phyloP scores from a whole-genome alignment of 2,329 filamentous ascomycete species.

The Teratosphaeria pseudoeucalypti region DNA sequence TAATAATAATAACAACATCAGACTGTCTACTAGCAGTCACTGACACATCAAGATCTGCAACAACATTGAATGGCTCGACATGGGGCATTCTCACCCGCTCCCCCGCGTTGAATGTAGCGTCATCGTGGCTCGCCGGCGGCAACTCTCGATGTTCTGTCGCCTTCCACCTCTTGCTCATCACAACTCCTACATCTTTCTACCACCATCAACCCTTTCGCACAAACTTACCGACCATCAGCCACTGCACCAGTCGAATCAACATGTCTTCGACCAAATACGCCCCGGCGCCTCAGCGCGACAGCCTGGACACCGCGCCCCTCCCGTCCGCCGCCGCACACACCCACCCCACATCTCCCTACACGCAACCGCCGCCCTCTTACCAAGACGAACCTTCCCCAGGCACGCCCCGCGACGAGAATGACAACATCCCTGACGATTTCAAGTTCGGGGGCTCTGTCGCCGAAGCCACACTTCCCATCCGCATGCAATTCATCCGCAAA shows the following conservation, averaged over 20 bases:
- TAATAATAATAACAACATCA: neutral
- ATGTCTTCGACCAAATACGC: conserved; percentile 58
- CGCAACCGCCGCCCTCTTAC: conserved; percentile 66
- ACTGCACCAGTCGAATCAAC: neutral
- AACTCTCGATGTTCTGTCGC: conserved; percentile 1
- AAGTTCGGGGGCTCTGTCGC: conserved; percentile 93
- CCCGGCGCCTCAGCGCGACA: conserved; percentile 75
- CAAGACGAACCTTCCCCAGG: conserved; percentile 63
- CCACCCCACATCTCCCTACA: conserved; percentile 40
- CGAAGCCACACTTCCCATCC: conserved; percentile 71
- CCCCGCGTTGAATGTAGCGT: neutral
- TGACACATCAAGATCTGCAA: neutral
- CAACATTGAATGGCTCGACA: neutral
- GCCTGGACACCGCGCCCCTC: conserved; percentile 64
- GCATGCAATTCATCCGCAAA: conserved; percentile 69
- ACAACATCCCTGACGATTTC: conserved; percentile 94
- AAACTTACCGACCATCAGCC: neutral
- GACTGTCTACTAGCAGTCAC: neutral
- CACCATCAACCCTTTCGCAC: neutral
- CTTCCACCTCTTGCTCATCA: neutral
- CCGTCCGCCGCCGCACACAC: conserved; percentile 80
- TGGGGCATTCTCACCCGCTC: neutral
- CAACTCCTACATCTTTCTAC: neutral
- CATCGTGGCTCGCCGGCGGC: neutral
- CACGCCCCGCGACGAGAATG: conserved; percentile 63